These are phyloP conservation scores for Trebouxia sp. DNA, from an alignment of 139 green algal species.

Conservation along the genomic window DNA sequence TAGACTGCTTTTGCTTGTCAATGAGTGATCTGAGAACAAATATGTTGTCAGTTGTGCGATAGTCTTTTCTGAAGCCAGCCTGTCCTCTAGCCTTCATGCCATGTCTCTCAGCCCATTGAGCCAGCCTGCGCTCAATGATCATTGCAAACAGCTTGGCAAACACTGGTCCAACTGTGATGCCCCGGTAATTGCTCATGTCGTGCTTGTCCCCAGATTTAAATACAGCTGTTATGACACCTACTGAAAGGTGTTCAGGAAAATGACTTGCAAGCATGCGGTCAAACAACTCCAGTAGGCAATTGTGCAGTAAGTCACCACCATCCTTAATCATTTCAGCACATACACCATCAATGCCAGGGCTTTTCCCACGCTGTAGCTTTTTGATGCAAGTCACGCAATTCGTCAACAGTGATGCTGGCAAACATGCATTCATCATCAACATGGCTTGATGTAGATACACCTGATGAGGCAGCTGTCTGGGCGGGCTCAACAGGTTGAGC, in stretches of 20 bases:
- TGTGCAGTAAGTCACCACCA: not conserved
- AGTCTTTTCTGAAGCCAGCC: slow-evolving; percentile 1
- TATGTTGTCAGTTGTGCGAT: not conserved
- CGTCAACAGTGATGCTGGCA: not conserved
- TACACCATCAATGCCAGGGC: not conserved
- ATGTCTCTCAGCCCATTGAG: not conserved
- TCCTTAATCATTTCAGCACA: not conserved
- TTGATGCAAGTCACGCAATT: not conserved
- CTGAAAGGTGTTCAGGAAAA: not conserved
- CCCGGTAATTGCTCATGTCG: not conserved
- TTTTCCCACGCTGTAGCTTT: not conserved
- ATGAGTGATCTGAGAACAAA: not conserved
- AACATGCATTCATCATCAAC: not conserved
- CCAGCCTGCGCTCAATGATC: not conserved
- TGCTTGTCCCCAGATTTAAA: not conserved
- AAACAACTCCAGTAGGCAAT: not conserved
- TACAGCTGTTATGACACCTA: not conserved
- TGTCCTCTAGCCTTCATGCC: not conserved
- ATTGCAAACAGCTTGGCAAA: not conserved
- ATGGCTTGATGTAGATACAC: not conserved
- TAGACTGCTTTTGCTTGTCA: not conserved
- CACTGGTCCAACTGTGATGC: not conserved
- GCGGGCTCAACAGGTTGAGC: not conserved
- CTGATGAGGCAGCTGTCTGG: not conserved
- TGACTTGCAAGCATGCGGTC: not conserved